Evolutionary conservation across 306 rosid species (phyloP).

Genomic region (Datisca glomerata): DNA sequence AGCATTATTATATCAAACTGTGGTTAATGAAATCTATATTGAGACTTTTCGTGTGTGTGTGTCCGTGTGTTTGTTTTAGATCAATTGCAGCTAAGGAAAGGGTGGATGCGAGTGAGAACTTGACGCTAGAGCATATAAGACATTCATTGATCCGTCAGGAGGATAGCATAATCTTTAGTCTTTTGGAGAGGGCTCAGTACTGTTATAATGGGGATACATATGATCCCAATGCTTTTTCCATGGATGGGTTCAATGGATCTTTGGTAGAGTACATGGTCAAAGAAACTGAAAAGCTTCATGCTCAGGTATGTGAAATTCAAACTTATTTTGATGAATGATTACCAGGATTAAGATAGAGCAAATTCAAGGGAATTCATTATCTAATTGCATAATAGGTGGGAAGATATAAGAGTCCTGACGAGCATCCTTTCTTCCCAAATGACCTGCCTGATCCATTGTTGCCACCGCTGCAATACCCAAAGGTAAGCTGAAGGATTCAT

Average conservation of each 20-base stretch:
- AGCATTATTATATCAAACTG: too few relatives aligned
- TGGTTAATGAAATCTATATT: too few relatives aligned
- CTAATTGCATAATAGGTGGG: conserved; percentile 40
- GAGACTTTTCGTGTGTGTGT: too few relatives aligned
- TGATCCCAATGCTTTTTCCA: conserved; percentile 31
- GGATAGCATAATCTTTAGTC: conserved; percentile 53
- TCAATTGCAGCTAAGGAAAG: conserved; percentile 16
- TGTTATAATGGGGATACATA: conserved; percentile 37
- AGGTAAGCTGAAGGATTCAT: too few relatives aligned
- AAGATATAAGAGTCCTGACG: conserved; percentile 56
- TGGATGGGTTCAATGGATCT: conserved; percentile 45
- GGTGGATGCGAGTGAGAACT: conserved; percentile 41
- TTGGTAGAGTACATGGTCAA: conserved; percentile 50
- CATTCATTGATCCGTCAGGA: conserved; percentile 44
- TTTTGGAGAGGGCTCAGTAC: conserved; percentile 56
- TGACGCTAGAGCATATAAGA: conserved; percentile 43
- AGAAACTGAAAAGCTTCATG: conserved; percentile 59
- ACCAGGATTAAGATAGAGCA: background rate
- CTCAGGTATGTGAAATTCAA: conserved; percentile 27
- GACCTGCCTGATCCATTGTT: conserved; percentile 33
- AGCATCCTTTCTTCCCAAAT: conserved; percentile 46
- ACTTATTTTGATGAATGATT: background rate
- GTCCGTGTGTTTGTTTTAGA: too few relatives aligned
- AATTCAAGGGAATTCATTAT: background rate
- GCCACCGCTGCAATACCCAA: conserved; percentile 56